These are phyloP conservation scores for Achaetomium macrosporum DNA, from an alignment of 2,329 filamentous ascomycete genomes.

Conservation along the genomic window DNA sequence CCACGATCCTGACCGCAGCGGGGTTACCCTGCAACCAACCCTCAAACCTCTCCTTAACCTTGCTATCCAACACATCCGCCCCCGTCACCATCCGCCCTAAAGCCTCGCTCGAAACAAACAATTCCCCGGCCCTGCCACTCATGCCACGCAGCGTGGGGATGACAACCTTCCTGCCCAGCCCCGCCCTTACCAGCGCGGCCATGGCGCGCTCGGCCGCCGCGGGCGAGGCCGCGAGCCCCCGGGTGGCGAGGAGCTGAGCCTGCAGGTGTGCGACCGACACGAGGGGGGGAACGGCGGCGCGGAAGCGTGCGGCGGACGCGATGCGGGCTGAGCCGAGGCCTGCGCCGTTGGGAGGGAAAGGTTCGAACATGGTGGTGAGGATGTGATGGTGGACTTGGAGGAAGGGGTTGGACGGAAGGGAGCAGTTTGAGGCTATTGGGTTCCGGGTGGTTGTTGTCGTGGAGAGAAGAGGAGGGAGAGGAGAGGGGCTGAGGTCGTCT, in stretches of 20 bases:
- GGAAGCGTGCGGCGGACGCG: constrained; percentile 57
- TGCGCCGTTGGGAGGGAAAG: constrained; percentile 49
- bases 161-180: constrained; percentile 54
- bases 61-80: constrained; percentile 32
- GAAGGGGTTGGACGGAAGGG: not conserved
- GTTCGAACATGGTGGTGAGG: constrained; percentile 56
- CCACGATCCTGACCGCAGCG: constrained; percentile 29
- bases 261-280: constrained; percentile 62
- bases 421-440: constrained; percentile 45
- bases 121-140: constrained; percentile 47
- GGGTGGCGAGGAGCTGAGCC: constrained; percentile 43
- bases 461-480: constrained; percentile 48
- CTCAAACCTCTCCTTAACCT: constrained; percentile 46
- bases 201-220: constrained; percentile 63
- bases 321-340: constrained; percentile 61
- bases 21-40: constrained; percentile 47
- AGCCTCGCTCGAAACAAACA: constrained; percentile 53
- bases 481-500: constrained; percentile 54
- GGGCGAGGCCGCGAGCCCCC: constrained; percentile 37
- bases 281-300: constrained; percentile 54
- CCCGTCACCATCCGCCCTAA: constrained; percentile 44
- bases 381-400: constrained; percentile 59
- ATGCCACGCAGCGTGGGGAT: constrained; percentile 43
- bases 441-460: constrained; percentile 38
- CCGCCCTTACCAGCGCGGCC: constrained; percentile 51